These are phyloP conservation scores for Pontederia paniculata DNA, from an alignment of 176 grass and related monocot species.

Conservation along the genomic window DNA sequence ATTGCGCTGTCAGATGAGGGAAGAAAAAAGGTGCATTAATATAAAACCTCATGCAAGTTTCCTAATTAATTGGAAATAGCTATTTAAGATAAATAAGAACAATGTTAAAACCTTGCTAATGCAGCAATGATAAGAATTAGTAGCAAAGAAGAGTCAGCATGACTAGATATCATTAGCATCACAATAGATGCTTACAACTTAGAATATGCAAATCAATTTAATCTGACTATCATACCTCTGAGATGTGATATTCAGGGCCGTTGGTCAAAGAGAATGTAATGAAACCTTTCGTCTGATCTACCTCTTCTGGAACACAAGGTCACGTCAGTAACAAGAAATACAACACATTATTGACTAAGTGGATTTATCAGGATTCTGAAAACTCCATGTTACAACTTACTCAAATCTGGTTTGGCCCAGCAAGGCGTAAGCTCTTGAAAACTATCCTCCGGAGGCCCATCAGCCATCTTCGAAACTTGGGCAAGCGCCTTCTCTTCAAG, in stretches of 20 bases:
- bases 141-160: background rate
- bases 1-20: no score
- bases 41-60: no score
- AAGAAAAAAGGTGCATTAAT: no score
- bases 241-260: constrained; percentile 67
- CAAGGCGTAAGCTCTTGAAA: constrained; percentile 49
- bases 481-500: constrained; percentile 26
- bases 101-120: no score
- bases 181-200: background rate
- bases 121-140: no score
- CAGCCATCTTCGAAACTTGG: constrained; percentile 15
- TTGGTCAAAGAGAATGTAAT: constrained; percentile 73
- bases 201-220: background rate
- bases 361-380: constrained; percentile 7
- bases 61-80: no score
- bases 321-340: background rate
- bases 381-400: constrained; percentile 18
- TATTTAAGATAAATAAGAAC: no score
- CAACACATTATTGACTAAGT: background rate
- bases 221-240: constrained; percentile 32
- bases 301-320: constrained; percentile 27
- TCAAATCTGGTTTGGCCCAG: constrained; percentile 53
- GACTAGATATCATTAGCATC: background rate
- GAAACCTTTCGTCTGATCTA: constrained; percentile 36
- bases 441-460: constrained; percentile 20